A percentile compares a stretch with the other conserved stretches of the same genome.
phyloP scores from a whole-genome alignment of 805 yeast genomes.

The Scheffersomyces coipomensis region DNA sequence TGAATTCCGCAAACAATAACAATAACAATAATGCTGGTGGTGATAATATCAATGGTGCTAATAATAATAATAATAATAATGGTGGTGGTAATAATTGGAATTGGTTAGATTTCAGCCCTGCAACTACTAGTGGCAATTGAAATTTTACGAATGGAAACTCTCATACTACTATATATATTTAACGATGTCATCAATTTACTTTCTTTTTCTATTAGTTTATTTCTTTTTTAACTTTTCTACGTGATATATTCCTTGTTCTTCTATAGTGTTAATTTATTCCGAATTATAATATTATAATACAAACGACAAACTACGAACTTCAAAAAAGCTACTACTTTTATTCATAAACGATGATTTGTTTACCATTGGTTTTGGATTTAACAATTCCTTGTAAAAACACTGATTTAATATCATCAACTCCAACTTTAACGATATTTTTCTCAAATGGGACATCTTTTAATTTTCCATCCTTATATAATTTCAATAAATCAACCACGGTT shows the following conservation, averaged over 20 bases:
- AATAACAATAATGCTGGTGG: conserved; percentile 1
- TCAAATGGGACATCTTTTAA: conserved; percentile 46
- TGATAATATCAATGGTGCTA: background rate
- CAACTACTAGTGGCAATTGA: conserved; percentile 9
- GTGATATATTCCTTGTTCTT: background rate
- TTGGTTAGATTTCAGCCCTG: conserved; percentile 38
- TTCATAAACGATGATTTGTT: conserved; percentile 37
- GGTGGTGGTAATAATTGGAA: conserved; percentile 26
- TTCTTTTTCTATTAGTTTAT: background rate
- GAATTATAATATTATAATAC: too few relatives aligned
- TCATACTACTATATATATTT: too few relatives aligned
- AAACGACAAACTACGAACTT: too few relatives aligned
- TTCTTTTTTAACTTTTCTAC: background rate
- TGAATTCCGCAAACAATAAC: background rate
- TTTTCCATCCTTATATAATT: conserved; percentile 58
- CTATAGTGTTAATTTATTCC: too few relatives aligned
- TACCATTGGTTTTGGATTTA: conserved; percentile 36
- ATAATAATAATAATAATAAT: conserved; percentile 3
- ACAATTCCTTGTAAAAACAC: conserved; percentile 44
- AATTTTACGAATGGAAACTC: too few relatives aligned
- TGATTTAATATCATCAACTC: conserved; percentile 42
- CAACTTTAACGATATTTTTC: conserved; percentile 31
- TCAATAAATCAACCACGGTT: conserved; percentile 54
- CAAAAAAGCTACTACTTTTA: too few relatives aligned
- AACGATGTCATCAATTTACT: background rate